Conservation (phyloP, 441 rosid genomes). For the Isatis lusitanica region DNA sequence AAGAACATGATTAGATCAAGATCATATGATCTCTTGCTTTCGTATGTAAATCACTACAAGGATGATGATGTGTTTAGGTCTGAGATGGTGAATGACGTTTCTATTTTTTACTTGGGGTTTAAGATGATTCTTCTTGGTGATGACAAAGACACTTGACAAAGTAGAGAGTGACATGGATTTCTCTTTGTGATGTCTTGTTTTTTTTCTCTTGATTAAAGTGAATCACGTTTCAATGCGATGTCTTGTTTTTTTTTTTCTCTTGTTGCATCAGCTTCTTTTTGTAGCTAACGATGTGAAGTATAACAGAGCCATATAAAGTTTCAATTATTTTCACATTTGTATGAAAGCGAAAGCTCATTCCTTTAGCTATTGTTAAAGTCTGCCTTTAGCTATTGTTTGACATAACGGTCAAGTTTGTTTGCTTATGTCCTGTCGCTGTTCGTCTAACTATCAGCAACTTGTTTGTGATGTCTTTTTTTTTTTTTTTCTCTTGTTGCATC, state of each 20-base stretch:
- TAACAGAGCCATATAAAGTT: constrained; percentile 26
- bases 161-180: constrained; percentile 44
- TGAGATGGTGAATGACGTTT: constrained; percentile 36
- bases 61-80: constrained; percentile 32
- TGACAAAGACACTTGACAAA: constrained; percentile 38
- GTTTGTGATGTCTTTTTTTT: background rate
- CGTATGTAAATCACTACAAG: constrained; percentile 22
- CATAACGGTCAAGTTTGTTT: constrained; percentile 17
- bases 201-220: constrained; percentile 38
- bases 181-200: constrained; percentile 24
- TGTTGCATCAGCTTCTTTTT: constrained; percentile 10
- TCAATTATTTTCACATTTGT: constrained; percentile 13
- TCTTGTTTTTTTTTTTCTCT: constrained; percentile 20
- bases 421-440: constrained; percentile 36
- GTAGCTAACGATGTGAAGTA: constrained; percentile 32
- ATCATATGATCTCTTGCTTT: constrained; percentile 31
- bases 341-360: constrained; percentile 30
- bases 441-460: constrained; percentile 27
- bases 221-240: constrained; percentile 33
- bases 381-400: background rate
- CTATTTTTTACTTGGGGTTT: constrained; percentile 12
- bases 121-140: constrained; percentile 39
- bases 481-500: no score
- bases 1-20: constrained; percentile 35
- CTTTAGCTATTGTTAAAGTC: constrained; percentile 22